These are phyloP conservation scores for Diacronema lutheri DNA, from an alignment of 78 protist genomes.

Conservation along the genomic window DNA sequence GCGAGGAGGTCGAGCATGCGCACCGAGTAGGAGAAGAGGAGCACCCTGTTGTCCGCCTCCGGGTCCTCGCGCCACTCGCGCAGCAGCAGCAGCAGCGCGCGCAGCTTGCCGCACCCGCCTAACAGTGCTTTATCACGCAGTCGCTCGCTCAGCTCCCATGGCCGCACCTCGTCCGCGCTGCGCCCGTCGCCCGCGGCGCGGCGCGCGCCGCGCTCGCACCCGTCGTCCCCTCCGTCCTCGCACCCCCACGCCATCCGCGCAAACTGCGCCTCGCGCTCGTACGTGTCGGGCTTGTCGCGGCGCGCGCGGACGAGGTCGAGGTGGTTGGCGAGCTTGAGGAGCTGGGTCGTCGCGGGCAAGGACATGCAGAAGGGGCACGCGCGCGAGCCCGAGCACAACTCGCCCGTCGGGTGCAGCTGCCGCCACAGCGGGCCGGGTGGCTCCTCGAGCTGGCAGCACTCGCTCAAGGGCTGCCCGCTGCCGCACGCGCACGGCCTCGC, in stretches of 20 bases:
- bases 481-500: not conserved
- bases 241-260: not conserved
- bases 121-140: too few relatives aligned
- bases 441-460: not conserved
- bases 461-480: too few relatives aligned
- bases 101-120: not conserved
- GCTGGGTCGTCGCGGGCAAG: not conserved
- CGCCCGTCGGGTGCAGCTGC: not conserved
- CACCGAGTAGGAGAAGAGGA: constrained; percentile 84
- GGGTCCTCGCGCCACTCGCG: constrained; percentile 69
- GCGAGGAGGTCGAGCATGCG: constrained; percentile 89
- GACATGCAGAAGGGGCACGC: not conserved
- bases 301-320: not conserved
- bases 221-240: not conserved
- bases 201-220: too few relatives aligned
- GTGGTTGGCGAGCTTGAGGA: constrained; percentile 8
- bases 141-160: too few relatives aligned
- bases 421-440: not conserved
- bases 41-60: too few relatives aligned
- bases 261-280: not conserved
- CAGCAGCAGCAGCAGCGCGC: constrained; percentile 54
- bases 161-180: too few relatives aligned
- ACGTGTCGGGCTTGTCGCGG: not conserved
- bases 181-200: too few relatives aligned
- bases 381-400: not conserved